Percentiles rank a stretch among this genome's conserved stretches.
Conservation (phyloP, 2,329 filamentous ascomycete species). For the Fusarium multiceps region DNA sequence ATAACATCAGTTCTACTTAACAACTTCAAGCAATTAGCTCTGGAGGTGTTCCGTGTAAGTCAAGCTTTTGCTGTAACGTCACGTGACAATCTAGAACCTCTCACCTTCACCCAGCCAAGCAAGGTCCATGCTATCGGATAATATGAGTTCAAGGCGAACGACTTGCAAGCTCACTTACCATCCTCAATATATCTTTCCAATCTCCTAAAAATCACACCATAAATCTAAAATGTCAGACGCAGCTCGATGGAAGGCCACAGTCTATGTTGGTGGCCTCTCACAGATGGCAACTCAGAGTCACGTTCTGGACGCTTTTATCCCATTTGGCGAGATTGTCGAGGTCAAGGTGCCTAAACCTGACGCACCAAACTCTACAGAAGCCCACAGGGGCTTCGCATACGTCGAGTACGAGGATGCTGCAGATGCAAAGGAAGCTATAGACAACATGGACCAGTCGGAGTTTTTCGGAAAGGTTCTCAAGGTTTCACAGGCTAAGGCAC, state of each 20-base stretch:
- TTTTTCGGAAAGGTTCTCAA: slow-evolving; percentile 93
- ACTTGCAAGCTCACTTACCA: slow-evolving; percentile 9
- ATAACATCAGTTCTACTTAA: not conserved
- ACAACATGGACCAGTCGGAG: slow-evolving; percentile 99
- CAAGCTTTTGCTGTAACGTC: not conserved
- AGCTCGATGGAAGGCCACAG: slow-evolving; percentile 86
- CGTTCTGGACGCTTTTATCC: slow-evolving; percentile 91
- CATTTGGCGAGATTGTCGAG: slow-evolving; percentile 95
- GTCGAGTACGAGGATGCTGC: slow-evolving; percentile 89
- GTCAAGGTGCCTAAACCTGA: slow-evolving; percentile 92
- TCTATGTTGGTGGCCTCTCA: slow-evolving; percentile 92
- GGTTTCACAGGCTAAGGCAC: slow-evolving; percentile 90
- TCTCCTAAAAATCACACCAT: slow-evolving; percentile 1
- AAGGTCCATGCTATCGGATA: slow-evolving; percentile 3
- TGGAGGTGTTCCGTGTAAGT: slow-evolving; percentile 10
- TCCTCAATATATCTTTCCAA: not conserved
- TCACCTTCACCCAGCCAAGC: slow-evolving; percentile 5
- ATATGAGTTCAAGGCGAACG: slow-evolving; percentile 19
- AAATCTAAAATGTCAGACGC: slow-evolving; percentile 76
- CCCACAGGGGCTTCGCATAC: slow-evolving; percentile 94
- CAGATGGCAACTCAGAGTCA: slow-evolving; percentile 78
- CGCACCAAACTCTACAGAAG: slow-evolving; percentile 78
- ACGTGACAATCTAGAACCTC: slow-evolving; percentile 38
- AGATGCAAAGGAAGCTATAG: slow-evolving; percentile 93
- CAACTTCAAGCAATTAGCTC: not conserved